Evolutionary conservation across 2,329 filamentous ascomycete species (phyloP).

Genomic region (Ilyonectria destructans): DNA sequence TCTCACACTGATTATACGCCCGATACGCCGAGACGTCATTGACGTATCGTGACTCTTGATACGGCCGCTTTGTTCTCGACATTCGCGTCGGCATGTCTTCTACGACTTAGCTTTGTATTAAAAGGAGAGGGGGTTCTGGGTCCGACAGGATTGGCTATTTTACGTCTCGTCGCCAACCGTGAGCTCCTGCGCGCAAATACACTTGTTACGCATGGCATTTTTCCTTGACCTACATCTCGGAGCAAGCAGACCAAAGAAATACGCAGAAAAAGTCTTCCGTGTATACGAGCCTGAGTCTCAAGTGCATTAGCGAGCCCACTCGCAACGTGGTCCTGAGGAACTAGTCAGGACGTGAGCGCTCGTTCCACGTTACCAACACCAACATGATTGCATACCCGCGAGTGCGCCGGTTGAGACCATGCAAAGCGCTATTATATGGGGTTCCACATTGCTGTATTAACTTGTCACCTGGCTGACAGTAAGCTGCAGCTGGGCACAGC

Average conservation of each 20-base stretch:
- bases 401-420: background rate
- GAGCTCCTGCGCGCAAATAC: too few relatives aligned
- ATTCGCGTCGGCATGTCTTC: background rate
- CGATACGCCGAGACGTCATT: background rate
- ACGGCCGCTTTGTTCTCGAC: background rate
- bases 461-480: slow-evolving; percentile 18
- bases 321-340: background rate
- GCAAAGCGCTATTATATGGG: slow-evolving; percentile 21
- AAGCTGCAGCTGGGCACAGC: background rate
- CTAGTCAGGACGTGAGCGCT: background rate
- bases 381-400: background rate
- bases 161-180: too few relatives aligned
- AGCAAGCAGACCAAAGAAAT: too few relatives aligned
- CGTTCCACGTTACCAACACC: background rate
- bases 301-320: too few relatives aligned
- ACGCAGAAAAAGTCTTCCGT: too few relatives aligned
- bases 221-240: too few relatives aligned
- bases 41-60: background rate
- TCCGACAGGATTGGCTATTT: too few relatives aligned
- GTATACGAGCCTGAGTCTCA: too few relatives aligned
- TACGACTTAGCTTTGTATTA: background rate
- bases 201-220: too few relatives aligned
- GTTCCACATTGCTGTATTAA: slow-evolving; percentile 21
- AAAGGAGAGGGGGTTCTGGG: too few relatives aligned
- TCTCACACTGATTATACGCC: background rate